Evolutionary conservation across 148 eudicot species (phyloP).

Genomic region (Nepenthes gracilis): DNA sequence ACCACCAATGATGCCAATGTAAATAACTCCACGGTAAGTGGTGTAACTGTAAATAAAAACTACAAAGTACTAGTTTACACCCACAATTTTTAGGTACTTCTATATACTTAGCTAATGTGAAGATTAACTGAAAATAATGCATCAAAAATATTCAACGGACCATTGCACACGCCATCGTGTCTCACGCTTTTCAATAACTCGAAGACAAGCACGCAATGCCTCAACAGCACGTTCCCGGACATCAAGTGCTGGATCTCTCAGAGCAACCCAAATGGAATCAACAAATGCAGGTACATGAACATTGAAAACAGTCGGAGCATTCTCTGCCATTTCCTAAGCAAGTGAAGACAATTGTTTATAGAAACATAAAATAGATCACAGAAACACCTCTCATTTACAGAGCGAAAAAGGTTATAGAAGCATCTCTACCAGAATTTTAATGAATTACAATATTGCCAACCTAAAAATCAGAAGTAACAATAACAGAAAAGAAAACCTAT

Average conservation of each 20-base stretch:
- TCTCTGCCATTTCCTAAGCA: constrained; percentile 98
- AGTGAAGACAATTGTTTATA: constrained; percentile 2
- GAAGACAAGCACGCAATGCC: constrained; percentile 97
- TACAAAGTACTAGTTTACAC: too few relatives aligned
- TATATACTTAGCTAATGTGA: too few relatives aligned
- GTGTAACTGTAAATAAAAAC: too few relatives aligned
- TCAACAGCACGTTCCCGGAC: constrained; percentile 91
- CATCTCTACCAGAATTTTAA: too few relatives aligned
- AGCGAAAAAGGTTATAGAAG: too few relatives aligned
- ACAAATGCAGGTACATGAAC: constrained; percentile 90
- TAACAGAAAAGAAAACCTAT: too few relatives aligned
- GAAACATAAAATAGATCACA: neutral
- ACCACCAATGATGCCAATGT: neutral
- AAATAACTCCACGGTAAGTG: neutral
- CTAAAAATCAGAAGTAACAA: too few relatives aligned
- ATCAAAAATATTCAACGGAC: constrained; percentile 24
- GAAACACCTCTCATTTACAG: neutral
- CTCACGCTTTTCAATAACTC: constrained; percentile 95
- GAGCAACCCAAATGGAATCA: constrained; percentile 91
- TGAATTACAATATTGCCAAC: too few relatives aligned
- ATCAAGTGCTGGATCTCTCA: constrained; percentile 78
- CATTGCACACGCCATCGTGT: constrained; percentile 99
- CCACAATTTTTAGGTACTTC: too few relatives aligned
- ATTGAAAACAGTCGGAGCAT: constrained; percentile 92
- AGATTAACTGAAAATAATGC: too few relatives aligned